Evolutionary conservation across 2,329 filamentous ascomycete genomes (phyloP), one percentile per base, ranked within the genome.

Genomic region (Talaromyces sp.): DNA sequence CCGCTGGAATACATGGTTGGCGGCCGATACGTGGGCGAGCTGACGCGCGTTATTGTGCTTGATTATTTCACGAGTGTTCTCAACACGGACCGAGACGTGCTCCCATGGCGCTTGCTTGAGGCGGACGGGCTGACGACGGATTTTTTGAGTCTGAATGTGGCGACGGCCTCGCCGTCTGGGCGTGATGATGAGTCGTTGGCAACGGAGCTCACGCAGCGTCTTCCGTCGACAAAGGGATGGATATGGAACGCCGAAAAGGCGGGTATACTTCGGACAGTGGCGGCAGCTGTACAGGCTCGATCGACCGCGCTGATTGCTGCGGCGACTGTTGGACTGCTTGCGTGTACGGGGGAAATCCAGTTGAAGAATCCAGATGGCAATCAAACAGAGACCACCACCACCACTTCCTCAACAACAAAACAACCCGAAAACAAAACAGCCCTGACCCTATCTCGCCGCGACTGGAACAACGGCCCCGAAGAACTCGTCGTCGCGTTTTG

Each of bases 1-100:
- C 89, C 89, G 0, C 81, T 92, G 27, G 90, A 93, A 71, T 92
- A 92, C 74, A 90, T 92, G 86, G 89, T 88, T 1, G 84, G 88
- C 1, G 89, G 88, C 1, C 80, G 88, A 25, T 91, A 91, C 70
- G 78, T 91, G 3, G 89, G 89, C 51, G 89, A 92, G 71, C 82
- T 92, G 4, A 87, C 87, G 7, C 84, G 89, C 15, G 80, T 91
- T 55, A 84, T 89, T 63, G 80, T 89, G 56, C 70, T 86, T 28
- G 85, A 90, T 67, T 86, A 88, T 69, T 75, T 88, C 69, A 78
- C 76, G n/a, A 73, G 64, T 5, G 71, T 74, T 4, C 68, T 81
- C 7, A 71, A 72, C 1, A 66, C 83, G 7, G 57, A 75, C 1
- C 57, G 65, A 15, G 75, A 75, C 3, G 70, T 72, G 1, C 67